phyloP scores from a whole-genome alignment of 2,329 filamentous ascomycete genomes.

The Neofusicoccum kwambonambiense region DNA sequence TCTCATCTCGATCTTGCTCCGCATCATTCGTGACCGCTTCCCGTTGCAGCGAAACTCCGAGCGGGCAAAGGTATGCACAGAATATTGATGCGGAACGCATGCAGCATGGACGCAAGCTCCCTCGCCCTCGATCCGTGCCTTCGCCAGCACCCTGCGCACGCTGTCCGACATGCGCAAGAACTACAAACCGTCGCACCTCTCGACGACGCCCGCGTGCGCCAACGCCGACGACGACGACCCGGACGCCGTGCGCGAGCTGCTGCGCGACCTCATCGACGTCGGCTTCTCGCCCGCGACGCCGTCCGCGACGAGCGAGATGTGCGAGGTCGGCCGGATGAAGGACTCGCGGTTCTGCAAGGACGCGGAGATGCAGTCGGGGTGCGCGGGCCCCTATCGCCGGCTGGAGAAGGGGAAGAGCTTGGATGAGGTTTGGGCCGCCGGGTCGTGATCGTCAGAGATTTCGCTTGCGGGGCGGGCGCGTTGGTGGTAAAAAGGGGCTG shows the following conservation, averaged over 20 bases:
- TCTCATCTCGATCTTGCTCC: too few relatives aligned
- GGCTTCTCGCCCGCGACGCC: background rate
- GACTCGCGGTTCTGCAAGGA: background rate
- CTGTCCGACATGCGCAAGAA: slow-evolving; percentile 7
- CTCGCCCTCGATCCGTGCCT: background rate
- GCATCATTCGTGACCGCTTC: too few relatives aligned
- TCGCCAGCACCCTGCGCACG: slow-evolving; percentile 3
- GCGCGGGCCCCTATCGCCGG: background rate
- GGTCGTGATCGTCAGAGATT: background rate
- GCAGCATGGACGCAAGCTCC: background rate
- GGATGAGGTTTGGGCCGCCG: background rate
- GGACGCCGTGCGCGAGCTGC: background rate
- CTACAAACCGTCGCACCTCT: slow-evolving; percentile 2
- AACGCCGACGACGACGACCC: background rate
- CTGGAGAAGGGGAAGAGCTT: background rate
- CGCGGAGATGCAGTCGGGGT: background rate
- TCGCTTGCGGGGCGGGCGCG: background rate
- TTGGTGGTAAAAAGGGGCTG: background rate
- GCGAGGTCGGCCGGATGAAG: background rate
- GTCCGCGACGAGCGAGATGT: background rate
- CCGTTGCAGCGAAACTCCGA: too few relatives aligned
- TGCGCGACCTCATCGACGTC: background rate
- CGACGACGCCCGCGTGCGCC: slow-evolving; percentile 1
- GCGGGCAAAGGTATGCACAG: background rate
- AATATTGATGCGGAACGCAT: background rate